Base-by-base conservation (phyloP, 2,329 filamentous ascomycete genomes). In the Exophiala sp. region DNA sequence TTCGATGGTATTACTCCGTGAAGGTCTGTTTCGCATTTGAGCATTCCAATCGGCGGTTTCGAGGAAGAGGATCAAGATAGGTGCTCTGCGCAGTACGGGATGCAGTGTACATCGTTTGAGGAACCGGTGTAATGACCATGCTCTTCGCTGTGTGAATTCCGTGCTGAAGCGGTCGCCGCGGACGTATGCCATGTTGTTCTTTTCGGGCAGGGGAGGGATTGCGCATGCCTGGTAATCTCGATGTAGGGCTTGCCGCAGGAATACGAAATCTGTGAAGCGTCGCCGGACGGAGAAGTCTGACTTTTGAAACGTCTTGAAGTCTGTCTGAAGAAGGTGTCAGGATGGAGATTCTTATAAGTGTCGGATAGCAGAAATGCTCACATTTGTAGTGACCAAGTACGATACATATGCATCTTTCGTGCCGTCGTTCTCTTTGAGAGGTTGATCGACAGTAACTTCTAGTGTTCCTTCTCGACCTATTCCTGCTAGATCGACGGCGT, bases 151-250 rank as follows among this genome's bases (percentile, higher is more conserved):
- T 33, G 91, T 99, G 70, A 99, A 99, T 73, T 97, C 94, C 46
- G 86, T 74, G 7, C 91, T 91, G 72, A 99, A 99, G 59, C 94
- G 87, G 75, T 97, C 92, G 63, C 94, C 94, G 34, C 91, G 88
- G 47, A 97, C 94, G 68, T 97, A 97, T 68, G 96, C 91, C 89
- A 99, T 96, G 74, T 95, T 95, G 78, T 97, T 92, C 79, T 97
- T 99, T 74, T 97, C 94, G 49, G 94, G 94, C 50, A 99, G 79
- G 43, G 94, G 94, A 29, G 94, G 94, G 3, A 99, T 89, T 44
- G 94, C 94, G 71, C 88, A 89, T 75, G 90, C 89, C 55, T 91
- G 89, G 66, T 90, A 97, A 70, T 96, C 91, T 68, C 85, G 86
- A 60, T 81, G 85, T 47, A 99, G 84, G 32, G 89, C 86, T 73